Percentiles rank a stretch among this genome's conserved stretches.
Conservation (phyloP, 1,284 basidiomycete genomes). For the Puccinia hordei region DNA sequence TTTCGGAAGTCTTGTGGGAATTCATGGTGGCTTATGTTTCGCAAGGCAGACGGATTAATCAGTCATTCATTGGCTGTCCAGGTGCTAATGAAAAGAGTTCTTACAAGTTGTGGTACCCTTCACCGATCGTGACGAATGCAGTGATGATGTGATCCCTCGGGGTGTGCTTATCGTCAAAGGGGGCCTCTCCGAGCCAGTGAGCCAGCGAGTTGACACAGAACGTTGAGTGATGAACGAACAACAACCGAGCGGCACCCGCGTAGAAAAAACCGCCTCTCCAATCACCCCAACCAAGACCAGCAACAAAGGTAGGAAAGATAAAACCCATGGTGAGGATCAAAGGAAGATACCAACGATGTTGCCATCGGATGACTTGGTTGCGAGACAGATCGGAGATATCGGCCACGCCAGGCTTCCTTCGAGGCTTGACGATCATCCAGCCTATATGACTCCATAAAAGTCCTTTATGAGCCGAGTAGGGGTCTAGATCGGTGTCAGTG, state of each 20-base stretch:
- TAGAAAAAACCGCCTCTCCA: constrained; percentile 80
- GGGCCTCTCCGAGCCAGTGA: constrained; percentile 87
- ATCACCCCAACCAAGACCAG: constrained; percentile 82
- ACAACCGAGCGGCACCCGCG: constrained; percentile 77
- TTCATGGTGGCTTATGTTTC: constrained; percentile 55
- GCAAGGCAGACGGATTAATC: background rate
- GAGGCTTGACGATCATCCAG: constrained; percentile 90
- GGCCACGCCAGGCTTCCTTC: constrained; percentile 80
- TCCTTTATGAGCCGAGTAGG: constrained; percentile 85
- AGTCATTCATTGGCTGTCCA: background rate
- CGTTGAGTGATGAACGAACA: constrained; percentile 89
- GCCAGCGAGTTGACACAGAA: constrained; percentile 95
- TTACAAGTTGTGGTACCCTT: constrained; percentile 90
- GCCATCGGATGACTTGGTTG: constrained; percentile 78
- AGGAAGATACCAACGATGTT: constrained; percentile 76
- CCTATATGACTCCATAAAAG: constrained; percentile 75
- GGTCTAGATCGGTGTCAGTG: constrained; percentile 92
- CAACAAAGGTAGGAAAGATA: constrained; percentile 72
- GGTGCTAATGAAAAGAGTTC: constrained; percentile 8
- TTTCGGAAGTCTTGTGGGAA: constrained; percentile 76
- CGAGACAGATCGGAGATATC: constrained; percentile 81
- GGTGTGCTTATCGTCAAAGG: constrained; percentile 92
- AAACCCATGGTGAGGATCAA: constrained; percentile 75
- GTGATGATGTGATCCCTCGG: constrained; percentile 84
- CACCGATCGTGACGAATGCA: constrained; percentile 82